Evolutionary conservation across 495 filamentous ascomycete genomes (phyloP).

Genomic region (Daldinia vernicosa): DNA sequence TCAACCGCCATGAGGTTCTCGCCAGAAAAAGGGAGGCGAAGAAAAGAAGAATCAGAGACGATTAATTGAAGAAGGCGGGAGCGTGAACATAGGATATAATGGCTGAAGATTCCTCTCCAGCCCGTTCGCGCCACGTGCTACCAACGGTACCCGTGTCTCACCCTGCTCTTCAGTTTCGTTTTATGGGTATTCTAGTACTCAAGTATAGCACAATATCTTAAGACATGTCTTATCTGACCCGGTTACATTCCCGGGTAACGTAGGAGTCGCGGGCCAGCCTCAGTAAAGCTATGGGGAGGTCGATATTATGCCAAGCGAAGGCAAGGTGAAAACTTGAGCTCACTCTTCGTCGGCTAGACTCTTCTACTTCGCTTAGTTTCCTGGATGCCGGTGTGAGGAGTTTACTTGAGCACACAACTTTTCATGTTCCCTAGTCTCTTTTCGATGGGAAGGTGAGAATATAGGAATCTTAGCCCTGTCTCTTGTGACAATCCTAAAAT

Average conservation of each 20-base stretch:
- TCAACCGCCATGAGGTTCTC: not conserved
- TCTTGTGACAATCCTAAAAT: too few species aligned
- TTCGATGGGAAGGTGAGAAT: too few species aligned
- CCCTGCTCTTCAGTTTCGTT: slow-evolving; percentile 9
- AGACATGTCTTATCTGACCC: slow-evolving; percentile 16
- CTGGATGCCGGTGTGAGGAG: not conserved
- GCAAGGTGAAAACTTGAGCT: not conserved
- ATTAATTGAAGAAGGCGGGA: slow-evolving; percentile 13
- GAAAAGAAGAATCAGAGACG: slow-evolving; percentile 20
- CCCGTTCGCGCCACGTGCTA: slow-evolving; percentile 20
- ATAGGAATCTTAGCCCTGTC: too few species aligned
- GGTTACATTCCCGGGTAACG: slow-evolving; percentile 19
- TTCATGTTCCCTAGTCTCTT: too few species aligned
- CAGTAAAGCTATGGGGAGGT: not conserved
- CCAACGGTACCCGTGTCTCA: slow-evolving; percentile 23
- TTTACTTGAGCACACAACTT: not conserved
- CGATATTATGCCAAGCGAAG: not conserved
- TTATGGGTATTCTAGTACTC: slow-evolving; percentile 15
- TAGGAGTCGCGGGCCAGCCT: not conserved
- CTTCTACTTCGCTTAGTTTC: not conserved
- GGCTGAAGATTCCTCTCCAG: slow-evolving; percentile 38
- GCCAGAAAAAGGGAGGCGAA: slow-evolving; percentile 22
- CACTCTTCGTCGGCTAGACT: not conserved
- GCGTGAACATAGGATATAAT: slow-evolving; percentile 22
- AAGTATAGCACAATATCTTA: slow-evolving; percentile 16